Conservation (phyloP, 2,329 filamentous ascomycete genomes). For the Albifimbria verrucaria region DNA sequence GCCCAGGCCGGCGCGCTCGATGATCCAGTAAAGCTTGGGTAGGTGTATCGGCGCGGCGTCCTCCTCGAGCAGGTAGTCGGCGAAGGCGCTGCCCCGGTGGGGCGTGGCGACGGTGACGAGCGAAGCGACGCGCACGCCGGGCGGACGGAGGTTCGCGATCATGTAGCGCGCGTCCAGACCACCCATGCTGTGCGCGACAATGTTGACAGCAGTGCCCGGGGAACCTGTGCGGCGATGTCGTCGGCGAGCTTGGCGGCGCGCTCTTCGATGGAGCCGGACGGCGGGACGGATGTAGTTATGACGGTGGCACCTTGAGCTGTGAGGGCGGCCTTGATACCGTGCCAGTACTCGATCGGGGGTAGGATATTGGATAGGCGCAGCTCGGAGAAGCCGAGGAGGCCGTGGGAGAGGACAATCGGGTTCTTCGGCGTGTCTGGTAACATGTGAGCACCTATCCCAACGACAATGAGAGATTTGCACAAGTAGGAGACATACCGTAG, state of each 20-base stretch:
- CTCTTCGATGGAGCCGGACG: slow-evolving; percentile 57
- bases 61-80: slow-evolving; percentile 48
- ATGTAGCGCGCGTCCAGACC: slow-evolving; percentile 64
- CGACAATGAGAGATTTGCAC: no score
- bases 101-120: slow-evolving; percentile 55
- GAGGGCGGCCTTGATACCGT: slow-evolving; percentile 59
- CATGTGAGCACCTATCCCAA: no score
- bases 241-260: slow-evolving; percentile 55
- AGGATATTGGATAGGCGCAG: slow-evolving; percentile 48
- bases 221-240: slow-evolving; percentile 45
- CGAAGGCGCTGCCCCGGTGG: slow-evolving; percentile 53
- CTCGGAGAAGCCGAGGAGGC: slow-evolving; percentile 61
- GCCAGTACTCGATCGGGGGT: slow-evolving; percentile 61
- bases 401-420: slow-evolving; percentile 64
- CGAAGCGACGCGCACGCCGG: slow-evolving; percentile 43
- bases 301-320: slow-evolving; percentile 50
- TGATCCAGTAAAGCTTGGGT: slow-evolving; percentile 52
- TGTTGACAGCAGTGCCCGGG: slow-evolving; percentile 58
- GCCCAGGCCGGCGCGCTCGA: slow-evolving; percentile 50
- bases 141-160: slow-evolving; percentile 53
- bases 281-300: slow-evolving; percentile 59
- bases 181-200: slow-evolving; percentile 69
- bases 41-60: slow-evolving; percentile 39
- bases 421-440: slow-evolving; percentile 52
- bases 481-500: slow-evolving; percentile 42